Percentiles rank a stretch among this genome's conserved stretches.
These are phyloP conservation scores for Thozetella sp. DNA, from an alignment of 495 filamentous ascomycete genomes.

Conservation along the genomic window DNA sequence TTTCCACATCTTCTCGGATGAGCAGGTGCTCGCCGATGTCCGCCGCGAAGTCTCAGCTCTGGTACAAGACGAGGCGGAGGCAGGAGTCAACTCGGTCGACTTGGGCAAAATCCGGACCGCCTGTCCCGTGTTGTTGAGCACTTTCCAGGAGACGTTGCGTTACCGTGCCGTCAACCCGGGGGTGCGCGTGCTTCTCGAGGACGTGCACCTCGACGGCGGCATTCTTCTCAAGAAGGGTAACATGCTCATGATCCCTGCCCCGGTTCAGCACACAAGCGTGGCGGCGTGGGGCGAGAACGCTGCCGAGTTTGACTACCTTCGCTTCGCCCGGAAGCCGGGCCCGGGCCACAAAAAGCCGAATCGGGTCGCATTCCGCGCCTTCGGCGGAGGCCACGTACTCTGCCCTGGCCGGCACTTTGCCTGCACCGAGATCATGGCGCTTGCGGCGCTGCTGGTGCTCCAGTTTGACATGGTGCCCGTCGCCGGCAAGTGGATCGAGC, in stretches of 20 bases:
- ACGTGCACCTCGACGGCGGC: constrained; percentile 23
- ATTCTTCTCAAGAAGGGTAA: constrained; percentile 30
- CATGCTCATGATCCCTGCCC: constrained; percentile 27
- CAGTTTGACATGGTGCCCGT: constrained; percentile 35
- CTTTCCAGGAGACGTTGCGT: constrained; percentile 27
- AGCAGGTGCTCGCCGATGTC: constrained; percentile 12
- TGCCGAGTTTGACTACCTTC: constrained; percentile 24
- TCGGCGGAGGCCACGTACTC: constrained; percentile 28
- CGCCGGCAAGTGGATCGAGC: constrained; percentile 18
- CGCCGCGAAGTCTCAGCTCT: constrained; percentile 20
- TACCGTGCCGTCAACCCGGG: constrained; percentile 17
- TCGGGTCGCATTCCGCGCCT: constrained; percentile 30
- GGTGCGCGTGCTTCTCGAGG: constrained; percentile 21
- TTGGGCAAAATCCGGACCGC: constrained; percentile 11
- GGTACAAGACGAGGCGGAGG: constrained; percentile 7
- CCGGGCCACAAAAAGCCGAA: constrained; percentile 20
- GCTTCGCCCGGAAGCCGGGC: constrained; percentile 23
- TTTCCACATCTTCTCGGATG: constrained; percentile 21
- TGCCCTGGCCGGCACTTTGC: constrained; percentile 38
- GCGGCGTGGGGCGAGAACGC: constrained; percentile 26
- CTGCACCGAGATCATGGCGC: constrained; percentile 28
- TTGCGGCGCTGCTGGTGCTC: constrained; percentile 35
- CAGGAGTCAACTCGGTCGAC: constrained; percentile 11
- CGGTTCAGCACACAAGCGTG: constrained; percentile 23
- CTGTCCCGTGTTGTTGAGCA: constrained; percentile 23